These are phyloP conservation scores for Fusarium oxysporum DNA, from an alignment of 2,329 filamentous ascomycete genomes.

Conservation along the genomic window DNA sequence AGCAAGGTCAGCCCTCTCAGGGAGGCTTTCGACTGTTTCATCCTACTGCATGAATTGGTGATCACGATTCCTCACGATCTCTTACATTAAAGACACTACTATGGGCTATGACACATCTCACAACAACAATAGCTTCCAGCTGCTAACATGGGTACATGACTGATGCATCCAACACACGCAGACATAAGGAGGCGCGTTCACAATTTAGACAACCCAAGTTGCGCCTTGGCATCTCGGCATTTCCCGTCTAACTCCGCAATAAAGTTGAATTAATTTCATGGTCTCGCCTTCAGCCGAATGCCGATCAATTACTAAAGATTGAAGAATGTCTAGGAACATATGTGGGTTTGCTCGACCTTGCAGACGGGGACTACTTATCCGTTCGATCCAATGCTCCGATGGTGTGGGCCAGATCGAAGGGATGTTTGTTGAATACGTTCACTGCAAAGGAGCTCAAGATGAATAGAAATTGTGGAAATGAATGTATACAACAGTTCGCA, in stretches of 20 bases:
- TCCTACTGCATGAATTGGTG: conserved; percentile 7
- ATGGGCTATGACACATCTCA: not conserved
- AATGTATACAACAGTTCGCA: not conserved
- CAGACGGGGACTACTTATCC: not conserved
- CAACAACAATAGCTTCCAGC: not conserved
- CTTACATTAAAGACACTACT: not conserved
- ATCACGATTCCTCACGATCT: conserved; percentile 11
- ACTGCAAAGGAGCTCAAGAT: not conserved
- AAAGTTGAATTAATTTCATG: not conserved
- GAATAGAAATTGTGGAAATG: not conserved
- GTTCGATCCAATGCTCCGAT: conserved; percentile 1
- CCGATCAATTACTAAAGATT: not conserved
- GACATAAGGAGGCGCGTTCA: not conserved
- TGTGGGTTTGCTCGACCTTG: not conserved
- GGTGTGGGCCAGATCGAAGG: not conserved
- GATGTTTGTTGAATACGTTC: not conserved
- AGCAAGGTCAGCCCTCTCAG: not conserved
- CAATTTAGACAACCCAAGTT: conserved; percentile 1
- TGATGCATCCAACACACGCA: conserved; percentile 17
- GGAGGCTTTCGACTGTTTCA: conserved; percentile 16
- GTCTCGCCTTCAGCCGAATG: not conserved
- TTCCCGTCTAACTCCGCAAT: conserved; percentile 5
- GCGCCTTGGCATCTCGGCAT: not conserved
- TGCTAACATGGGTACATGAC: not conserved
- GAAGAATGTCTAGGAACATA: not conserved